Base-by-base conservation (phyloP, 2,329 filamentous ascomycete species). In the Ophiostoma sp. region DNA sequence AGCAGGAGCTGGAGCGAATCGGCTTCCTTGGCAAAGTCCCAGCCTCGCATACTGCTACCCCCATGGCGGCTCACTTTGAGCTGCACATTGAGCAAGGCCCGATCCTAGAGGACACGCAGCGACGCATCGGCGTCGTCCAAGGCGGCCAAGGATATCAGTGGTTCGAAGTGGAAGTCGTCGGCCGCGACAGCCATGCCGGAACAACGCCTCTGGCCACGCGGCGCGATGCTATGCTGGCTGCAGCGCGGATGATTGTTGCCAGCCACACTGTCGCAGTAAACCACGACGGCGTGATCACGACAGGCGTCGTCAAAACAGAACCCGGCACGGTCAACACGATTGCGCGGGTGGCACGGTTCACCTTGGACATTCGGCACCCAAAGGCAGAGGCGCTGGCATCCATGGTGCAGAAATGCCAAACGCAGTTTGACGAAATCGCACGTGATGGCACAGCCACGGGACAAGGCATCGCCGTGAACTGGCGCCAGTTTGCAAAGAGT, bases 81-180 rank as follows among this genome's bases (percentile, higher is more conserved):
- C 82, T 95, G 11, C 91, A 95, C 75, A 94, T 94, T 66, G 92
- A 96, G 76, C 92, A 96, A 76, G 90, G 91, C 0, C 90, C 91
- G 0, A 85, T 92, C 49, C 82, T 96, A 0, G 87, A 93, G 73
- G 81, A 82, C 16, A 81, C 83, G 40, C 78, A 81, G 27, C 83
- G 87, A 70, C 87, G 86, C 66, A 83, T 94, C 67, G 88, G 89
- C 36, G 83, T 91, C 5, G 90, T 93, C 5, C 83, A 84, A 41
- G 89, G 89, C 2, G 89, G 90, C 1, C 90, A 93, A 75, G 89
- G 88, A 6, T 92, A 90, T 76, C 84, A 85, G 67, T 93, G 90
- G 90, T 87, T 87, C 75, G 89, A 85, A 0, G 77, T 93, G 52
- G 85, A 83, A 4, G 83, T 93, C 2, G 79, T 79, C 8, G 90